Base-by-base conservation (phyloP, 1,284 basidiomycete genomes). In the Marasmius oreades region DNA sequence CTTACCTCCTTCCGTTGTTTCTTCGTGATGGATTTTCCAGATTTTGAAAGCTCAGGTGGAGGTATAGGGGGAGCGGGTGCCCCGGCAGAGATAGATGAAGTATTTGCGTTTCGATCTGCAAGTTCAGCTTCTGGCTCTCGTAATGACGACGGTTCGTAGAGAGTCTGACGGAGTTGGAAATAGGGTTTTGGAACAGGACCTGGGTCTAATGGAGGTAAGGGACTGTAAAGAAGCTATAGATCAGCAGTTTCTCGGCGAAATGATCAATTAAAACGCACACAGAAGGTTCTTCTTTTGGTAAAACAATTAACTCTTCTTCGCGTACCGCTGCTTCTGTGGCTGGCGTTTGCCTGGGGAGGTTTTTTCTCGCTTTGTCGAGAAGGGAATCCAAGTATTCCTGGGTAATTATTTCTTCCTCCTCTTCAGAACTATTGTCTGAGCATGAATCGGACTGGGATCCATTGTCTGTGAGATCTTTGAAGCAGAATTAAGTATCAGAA, bases 1-100 rank as follows among this genome's bases (percentile, higher is more conserved):
- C 75, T 50, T 64, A 90, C 90, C 62, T 81, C 82, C 71, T 86
- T 91, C 70, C 75, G 79, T 68, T 90, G 77, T 63, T 77, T 86
- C 66, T 81, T 90, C 18, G 86, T 90, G 36, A 88, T 64, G 8
- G 77, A 76, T 64, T 83, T 84, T 51, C 84, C 84, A 14, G 78
- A 73, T 58, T 79, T 81, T 42, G 76, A 76, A 7, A 84, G 70
- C 59, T 86, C 83, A 20, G 83, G 81, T 8, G 84, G 81, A 22
- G 76, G 76, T 26, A 75, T 66, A 24, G 86, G 84, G 1, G 82
- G 79, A 39, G 80, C 76, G 28, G 85, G 84, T 1, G 71, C 16
- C n/a, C n/a, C 70, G 20, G 70, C 67, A 20, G 67, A 69, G 11
- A 75, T 75, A 8, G 79, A 74, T n/a, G n/a, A n/a, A n/a, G n/a